A percentile compares a stretch with the other conserved stretches of the same genome.
These are phyloP conservation scores for Solanum bukasovii DNA, from an alignment of 257 asterid species.

Conservation along the genomic window DNA sequence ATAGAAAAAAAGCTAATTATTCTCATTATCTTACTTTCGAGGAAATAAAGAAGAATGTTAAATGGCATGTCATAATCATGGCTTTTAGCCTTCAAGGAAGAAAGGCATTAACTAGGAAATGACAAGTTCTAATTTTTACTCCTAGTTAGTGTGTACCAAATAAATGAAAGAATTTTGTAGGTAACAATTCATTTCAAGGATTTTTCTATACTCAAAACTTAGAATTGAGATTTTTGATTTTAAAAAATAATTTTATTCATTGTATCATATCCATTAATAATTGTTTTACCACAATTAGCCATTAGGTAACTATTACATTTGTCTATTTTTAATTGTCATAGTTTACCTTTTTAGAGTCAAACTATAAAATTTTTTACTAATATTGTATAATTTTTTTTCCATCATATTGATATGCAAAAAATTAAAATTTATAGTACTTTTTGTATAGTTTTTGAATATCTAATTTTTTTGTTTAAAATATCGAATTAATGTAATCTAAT, in stretches of 20 bases:
- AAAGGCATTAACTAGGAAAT: background rate
- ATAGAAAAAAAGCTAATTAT: background rate
- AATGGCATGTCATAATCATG: background rate
- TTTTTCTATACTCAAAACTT: background rate
- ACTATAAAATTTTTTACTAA: rapidly evolving
- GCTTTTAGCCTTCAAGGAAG: background rate
- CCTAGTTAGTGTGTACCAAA: background rate
- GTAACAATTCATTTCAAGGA: background rate
- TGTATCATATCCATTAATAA: background rate
- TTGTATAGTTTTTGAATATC: no score
- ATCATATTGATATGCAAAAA: no score
- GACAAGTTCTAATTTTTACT: background rate
- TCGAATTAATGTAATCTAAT: no score
- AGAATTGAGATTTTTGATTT: no score
- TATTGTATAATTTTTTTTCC: no score
- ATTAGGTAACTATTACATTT: background rate
- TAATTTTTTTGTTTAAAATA: no score
- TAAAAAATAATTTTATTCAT: no score
- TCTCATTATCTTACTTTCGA: background rate
- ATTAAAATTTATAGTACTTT: no score
- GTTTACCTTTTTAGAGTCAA: no score
- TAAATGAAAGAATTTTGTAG: background rate
- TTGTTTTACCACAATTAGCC: background rate
- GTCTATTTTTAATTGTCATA: no score
- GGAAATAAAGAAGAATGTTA: background rate